phyloP scores from a whole-genome alignment of 106 monocot species.

The Dendrobium chrysotoxum region DNA sequence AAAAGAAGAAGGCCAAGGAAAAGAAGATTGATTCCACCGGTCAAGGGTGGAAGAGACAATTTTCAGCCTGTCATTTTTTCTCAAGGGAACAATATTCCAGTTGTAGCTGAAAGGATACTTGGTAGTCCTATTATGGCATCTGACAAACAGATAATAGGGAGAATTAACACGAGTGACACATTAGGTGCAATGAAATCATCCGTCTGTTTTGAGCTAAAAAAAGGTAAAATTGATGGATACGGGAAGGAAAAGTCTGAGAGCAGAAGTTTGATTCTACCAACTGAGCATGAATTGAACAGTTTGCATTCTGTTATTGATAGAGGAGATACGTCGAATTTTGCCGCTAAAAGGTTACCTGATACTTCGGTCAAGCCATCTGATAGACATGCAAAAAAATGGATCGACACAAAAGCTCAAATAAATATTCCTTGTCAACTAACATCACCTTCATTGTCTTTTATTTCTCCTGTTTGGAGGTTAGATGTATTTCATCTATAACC shows the following conservation, averaged over 20 bases:
- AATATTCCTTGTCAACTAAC: not conserved
- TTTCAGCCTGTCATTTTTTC: not conserved
- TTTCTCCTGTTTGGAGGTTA: constrained; percentile 21
- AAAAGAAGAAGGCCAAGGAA: not conserved
- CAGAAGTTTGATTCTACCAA: not conserved
- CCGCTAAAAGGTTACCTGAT: not conserved
- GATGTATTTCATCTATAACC: not conserved
- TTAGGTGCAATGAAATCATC: too few species aligned
- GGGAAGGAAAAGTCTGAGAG: not conserved
- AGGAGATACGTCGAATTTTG: too few species aligned
- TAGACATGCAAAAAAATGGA: not conserved
- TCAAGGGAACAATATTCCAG: not conserved
- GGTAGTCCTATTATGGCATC: not conserved
- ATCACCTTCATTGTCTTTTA: constrained; percentile 1
- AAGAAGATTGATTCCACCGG: not conserved
- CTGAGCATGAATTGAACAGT: not conserved
- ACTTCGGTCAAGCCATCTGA: not conserved
- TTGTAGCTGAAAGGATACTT: not conserved
- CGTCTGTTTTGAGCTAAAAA: too few species aligned
- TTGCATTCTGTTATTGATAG: not conserved
- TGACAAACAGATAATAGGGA: not conserved
- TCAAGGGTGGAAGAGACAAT: not conserved
- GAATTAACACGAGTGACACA: too few species aligned
- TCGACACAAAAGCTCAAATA: not conserved
- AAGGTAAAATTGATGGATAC: not conserved